Conservation (phyloP, 805 yeast genomes). For the Blastobotrys chiropterorum region DNA sequence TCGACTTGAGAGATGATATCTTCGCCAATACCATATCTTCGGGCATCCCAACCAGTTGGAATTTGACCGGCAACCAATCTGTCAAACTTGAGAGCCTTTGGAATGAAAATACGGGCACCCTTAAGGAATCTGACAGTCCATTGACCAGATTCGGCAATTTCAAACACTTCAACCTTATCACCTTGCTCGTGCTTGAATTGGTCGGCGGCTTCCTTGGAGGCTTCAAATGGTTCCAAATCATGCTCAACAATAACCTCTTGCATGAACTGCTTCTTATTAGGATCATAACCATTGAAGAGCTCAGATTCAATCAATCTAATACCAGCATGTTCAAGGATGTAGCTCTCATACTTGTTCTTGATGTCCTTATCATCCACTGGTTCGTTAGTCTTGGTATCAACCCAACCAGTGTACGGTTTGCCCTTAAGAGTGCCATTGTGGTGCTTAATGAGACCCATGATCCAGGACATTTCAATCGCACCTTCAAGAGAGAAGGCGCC, state of each 20-base stretch:
- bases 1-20: constrained; percentile 93
- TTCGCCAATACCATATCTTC: constrained; percentile 88
- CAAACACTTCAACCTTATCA: constrained; percentile 86
- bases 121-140: constrained; percentile 82
- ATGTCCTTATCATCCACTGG: constrained; percentile 95
- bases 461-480: constrained; percentile 99
- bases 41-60: constrained; percentile 98
- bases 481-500: constrained; percentile 97
- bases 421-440: constrained; percentile 88
- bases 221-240: constrained; percentile 92
- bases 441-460: constrained; percentile 95
- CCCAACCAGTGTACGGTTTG: constrained; percentile 89
- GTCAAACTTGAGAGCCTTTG: constrained; percentile 70
- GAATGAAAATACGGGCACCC: constrained; percentile 88
- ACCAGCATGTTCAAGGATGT: constrained; percentile 90
- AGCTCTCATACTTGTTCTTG: constrained; percentile 83
- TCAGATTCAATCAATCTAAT: constrained; percentile 96
- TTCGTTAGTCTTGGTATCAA: constrained; percentile 84
- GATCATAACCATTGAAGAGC: constrained; percentile 88
- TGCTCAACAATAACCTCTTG: constrained; percentile 97
- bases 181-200: constrained; percentile 93
- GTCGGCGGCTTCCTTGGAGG: constrained; percentile 91
- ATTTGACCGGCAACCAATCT: constrained; percentile 78
- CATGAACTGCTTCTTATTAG: constrained; percentile 83
- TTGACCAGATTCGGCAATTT: constrained; percentile 84